Conservation (phyloP, 1,139 yeast species). For the Yamadazyma blattariae region DNA sequence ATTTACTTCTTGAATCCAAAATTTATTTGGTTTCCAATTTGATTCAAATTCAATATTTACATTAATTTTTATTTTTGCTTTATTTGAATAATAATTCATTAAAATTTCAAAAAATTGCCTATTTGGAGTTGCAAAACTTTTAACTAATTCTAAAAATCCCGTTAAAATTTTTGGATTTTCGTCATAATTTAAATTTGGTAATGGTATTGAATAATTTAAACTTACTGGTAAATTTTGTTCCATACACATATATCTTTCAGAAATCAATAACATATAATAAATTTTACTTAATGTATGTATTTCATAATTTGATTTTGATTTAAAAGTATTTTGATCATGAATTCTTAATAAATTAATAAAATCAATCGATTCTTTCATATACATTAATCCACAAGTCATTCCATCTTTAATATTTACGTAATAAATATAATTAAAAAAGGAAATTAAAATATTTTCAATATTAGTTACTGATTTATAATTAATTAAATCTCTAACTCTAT, state of each 20-base stretch:
- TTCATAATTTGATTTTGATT: constrained; percentile 22
- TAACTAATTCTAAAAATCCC: constrained; percentile 25
- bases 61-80: neutral
- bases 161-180: constrained; percentile 26
- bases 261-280: constrained; percentile 30
- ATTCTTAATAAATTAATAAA: constrained; percentile 31
- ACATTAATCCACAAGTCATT: constrained; percentile 24
- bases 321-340: constrained; percentile 24
- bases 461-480: constrained; percentile 23
- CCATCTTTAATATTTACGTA: constrained; percentile 26
- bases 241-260: constrained; percentile 35
- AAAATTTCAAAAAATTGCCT: constrained; percentile 28
- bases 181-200: constrained; percentile 29
- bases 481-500: constrained; percentile 22
- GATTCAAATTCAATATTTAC: neutral
- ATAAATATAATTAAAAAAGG: constrained; percentile 36
- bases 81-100: constrained; percentile 9
- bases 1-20: constrained; percentile 24
- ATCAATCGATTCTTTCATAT: constrained; percentile 36
- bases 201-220: constrained; percentile 27
- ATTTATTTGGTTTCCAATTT: constrained; percentile 10
- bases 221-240: constrained; percentile 34
- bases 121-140: constrained; percentile 27
- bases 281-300: constrained; percentile 28
- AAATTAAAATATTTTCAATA: constrained; percentile 27